Conservation (phyloP, 306 rosid genomes). For the Castanea mollissima region DNA sequence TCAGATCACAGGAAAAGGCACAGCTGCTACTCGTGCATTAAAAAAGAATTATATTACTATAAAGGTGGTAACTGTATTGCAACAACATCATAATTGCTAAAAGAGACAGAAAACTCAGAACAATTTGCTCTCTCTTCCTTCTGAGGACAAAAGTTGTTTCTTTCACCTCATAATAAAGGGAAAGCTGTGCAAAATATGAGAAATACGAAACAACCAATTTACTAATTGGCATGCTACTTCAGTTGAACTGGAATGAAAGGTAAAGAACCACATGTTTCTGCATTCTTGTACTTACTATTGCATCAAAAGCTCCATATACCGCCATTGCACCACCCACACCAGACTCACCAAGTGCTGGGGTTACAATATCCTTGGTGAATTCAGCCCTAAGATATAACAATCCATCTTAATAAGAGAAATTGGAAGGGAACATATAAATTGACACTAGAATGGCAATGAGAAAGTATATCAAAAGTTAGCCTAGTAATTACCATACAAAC, state of each 20-base stretch:
- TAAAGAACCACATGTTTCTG: conserved; percentile 12
- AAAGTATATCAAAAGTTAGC: conserved; percentile 19
- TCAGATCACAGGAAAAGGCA: not conserved
- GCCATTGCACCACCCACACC: conserved; percentile 99
- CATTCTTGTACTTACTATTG: conserved; percentile 65
- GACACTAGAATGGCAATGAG: conserved; percentile 13
- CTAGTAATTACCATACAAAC: conserved; percentile 81
- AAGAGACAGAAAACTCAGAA: not conserved
- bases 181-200: not conserved
- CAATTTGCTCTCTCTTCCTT: not conserved
- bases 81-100: not conserved
- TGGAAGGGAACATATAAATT: conserved; percentile 7
- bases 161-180: not conserved
- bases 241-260: conserved; percentile 1
- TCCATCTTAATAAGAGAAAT: conserved; percentile 14
- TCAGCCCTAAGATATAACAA: conserved; percentile 60
- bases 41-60: not conserved
- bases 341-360: conserved; percentile 80
- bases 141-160: not conserved
- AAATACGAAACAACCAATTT: conserved; percentile 9
- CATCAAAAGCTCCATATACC: conserved; percentile 89
- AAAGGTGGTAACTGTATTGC: not conserved
- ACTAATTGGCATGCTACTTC: not conserved
- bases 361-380: conserved; percentile 73
- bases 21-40: not conserved